Conservation (phyloP, 495 filamentous ascomycete genomes). For the Tuber umbilicatum region DNA sequence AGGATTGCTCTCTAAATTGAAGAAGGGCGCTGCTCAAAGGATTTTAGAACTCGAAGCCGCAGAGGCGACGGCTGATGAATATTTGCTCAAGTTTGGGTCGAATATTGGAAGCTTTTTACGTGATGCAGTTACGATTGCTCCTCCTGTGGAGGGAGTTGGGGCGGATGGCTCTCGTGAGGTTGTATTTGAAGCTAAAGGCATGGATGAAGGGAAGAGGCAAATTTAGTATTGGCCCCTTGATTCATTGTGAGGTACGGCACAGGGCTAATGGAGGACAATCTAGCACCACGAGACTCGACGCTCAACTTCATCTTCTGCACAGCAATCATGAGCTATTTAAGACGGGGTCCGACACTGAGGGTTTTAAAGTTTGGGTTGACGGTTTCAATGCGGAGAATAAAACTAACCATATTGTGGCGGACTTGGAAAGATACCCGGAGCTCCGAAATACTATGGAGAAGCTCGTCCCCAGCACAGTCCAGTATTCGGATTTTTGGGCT, state of each 20-base stretch:
- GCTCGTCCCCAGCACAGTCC: constrained; percentile 80
- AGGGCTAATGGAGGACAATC: constrained; percentile 9
- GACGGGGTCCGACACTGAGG: constrained; percentile 66
- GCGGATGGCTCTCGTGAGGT: constrained; percentile 17
- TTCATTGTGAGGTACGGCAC: neutral
- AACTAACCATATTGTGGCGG: constrained; percentile 74
- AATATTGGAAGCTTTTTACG: constrained; percentile 86
- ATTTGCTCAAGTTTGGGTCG: constrained; percentile 82
- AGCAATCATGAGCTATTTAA: constrained; percentile 75
- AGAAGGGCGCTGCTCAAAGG: constrained; percentile 70
- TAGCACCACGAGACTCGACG: constrained; percentile 72
- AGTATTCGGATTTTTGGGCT: constrained; percentile 86
- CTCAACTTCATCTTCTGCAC: constrained; percentile 91
- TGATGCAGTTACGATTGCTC: constrained; percentile 83
- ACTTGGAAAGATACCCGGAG: constrained; percentile 83
- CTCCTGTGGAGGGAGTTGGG: constrained; percentile 47
- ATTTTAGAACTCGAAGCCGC: constrained; percentile 88
- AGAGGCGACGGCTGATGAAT: constrained; percentile 96
- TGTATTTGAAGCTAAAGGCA: constrained; percentile 32
- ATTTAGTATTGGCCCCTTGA: constrained; percentile 28
- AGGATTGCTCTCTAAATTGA: constrained; percentile 63
- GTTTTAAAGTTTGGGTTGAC: constrained; percentile 68
- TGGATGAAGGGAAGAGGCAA: constrained; percentile 35
- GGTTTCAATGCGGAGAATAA: constrained; percentile 62
- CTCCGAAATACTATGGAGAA: constrained; percentile 89